Conservation (phyloP, 2,329 filamentous ascomycete species). For the Penicillium sp. region DNA sequence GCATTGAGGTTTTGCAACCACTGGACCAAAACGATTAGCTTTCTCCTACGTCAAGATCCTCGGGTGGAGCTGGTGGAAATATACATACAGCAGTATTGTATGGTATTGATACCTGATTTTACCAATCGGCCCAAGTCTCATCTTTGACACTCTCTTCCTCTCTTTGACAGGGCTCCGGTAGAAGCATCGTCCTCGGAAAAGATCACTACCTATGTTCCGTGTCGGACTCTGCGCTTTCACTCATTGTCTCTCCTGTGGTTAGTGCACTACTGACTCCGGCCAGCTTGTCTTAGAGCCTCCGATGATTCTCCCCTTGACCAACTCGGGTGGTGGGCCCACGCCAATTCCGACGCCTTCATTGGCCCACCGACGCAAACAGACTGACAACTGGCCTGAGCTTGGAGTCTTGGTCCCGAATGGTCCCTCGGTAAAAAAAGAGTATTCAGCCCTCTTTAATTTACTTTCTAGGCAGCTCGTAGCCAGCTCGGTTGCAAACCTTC, state of each 20-base stretch:
- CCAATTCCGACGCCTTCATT: constrained; percentile 9
- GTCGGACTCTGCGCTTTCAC: too few species aligned
- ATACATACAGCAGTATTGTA: not conserved
- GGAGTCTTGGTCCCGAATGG: not conserved
- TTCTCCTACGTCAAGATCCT: constrained; percentile 41
- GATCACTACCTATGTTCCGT: not conserved
- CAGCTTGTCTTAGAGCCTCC: not conserved
- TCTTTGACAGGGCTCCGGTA: not conserved
- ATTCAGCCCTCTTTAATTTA: not conserved
- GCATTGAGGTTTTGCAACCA: constrained; percentile 30
- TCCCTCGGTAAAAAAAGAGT: not conserved
- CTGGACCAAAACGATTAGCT: constrained; percentile 36
- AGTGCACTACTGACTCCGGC: too few species aligned
- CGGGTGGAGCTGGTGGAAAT: constrained; percentile 6
- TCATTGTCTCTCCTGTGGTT: too few species aligned
- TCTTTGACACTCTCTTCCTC: not conserved
- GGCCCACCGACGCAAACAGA: constrained; percentile 15
- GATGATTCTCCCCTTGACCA: not conserved
- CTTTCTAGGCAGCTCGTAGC: not conserved
- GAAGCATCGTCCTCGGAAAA: not conserved
- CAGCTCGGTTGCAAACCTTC: not conserved
- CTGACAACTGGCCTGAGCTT: not conserved
- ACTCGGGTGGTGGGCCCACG: constrained; percentile 13
- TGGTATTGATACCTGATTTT: constrained; percentile 10
- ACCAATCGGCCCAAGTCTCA: not conserved